phyloP scores from a whole-genome alignment of 1,139 yeast genomes.

The Hansenula sp. region DNA sequence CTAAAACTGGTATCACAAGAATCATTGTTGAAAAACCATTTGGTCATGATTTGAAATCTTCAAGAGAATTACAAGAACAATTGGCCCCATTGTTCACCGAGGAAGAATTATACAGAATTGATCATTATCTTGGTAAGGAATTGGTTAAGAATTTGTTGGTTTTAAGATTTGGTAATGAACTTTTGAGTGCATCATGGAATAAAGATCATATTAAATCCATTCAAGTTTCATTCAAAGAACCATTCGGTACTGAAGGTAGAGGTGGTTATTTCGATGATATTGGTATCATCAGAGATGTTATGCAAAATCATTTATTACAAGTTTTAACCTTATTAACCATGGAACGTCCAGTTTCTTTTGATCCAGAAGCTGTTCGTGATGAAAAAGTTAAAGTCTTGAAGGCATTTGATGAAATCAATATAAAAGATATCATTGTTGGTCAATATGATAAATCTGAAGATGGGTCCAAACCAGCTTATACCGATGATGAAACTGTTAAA shows the following conservation, averaged over 20 bases:
- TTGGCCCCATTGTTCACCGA: conserved; percentile 86
- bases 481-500: conserved; percentile 91
- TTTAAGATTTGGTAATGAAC: conserved; percentile 84
- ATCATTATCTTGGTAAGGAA: conserved; percentile 96
- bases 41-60: conserved; percentile 83
- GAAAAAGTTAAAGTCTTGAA: conserved; percentile 92
- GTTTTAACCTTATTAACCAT: conserved; percentile 87
- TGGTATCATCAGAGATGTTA: conserved; percentile 96
- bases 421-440: conserved; percentile 71
- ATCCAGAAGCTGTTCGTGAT: conserved; percentile 91
- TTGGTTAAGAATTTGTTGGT: conserved; percentile 92
- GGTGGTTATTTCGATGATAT: conserved; percentile 96
- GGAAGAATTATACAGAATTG: conserved; percentile 91
- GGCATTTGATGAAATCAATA: conserved; percentile 68
- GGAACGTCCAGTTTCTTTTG: conserved; percentile 91
- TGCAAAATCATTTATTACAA: conserved; percentile 96
- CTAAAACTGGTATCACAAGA: conserved; percentile 66
- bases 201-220: conserved; percentile 70
- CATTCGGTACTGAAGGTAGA: conserved; percentile 97
- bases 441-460: conserved; percentile 85
- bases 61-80: conserved; percentile 70
- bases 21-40: conserved; percentile 96
- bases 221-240: conserved; percentile 91
- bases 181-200: conserved; percentile 86
- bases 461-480: conserved; percentile 84